phyloP scores from a whole-genome alignment of 305 asterid species.

The Fraxinus nigra region DNA sequence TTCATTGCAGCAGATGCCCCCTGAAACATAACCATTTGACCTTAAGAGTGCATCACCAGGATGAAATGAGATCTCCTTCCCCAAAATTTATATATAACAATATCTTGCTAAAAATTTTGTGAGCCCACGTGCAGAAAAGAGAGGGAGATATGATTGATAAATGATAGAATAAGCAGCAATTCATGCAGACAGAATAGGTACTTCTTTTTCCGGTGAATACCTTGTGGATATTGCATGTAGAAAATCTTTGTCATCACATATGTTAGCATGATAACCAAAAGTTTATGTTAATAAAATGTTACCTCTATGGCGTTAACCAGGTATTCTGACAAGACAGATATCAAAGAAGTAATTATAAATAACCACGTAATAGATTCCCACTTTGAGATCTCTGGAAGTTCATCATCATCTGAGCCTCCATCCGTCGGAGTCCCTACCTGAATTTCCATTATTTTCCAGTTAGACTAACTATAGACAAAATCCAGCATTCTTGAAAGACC shows the following conservation, averaged over 20 bases:
- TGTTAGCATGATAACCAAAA: neutral
- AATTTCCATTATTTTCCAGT: slow-evolving; percentile 13
- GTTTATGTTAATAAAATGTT: neutral
- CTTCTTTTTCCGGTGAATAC: neutral
- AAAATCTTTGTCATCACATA: neutral
- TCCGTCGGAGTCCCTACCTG: slow-evolving; percentile 48
- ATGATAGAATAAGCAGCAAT: neutral
- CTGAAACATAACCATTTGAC: slow-evolving; percentile 36
- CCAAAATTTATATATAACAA: neutral
- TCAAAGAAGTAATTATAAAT: slow-evolving; percentile 49
- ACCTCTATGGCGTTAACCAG: slow-evolving; percentile 78
- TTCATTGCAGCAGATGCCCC: slow-evolving; percentile 74
- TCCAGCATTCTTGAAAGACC: neutral
- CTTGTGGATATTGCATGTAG: neutral
- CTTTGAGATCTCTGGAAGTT: slow-evolving; percentile 55
- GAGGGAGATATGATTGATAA: neutral
- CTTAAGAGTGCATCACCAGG: neutral
- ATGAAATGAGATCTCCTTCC: neutral
- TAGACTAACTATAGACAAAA: slow-evolving; percentile 7
- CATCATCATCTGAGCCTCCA: slow-evolving; percentile 45
- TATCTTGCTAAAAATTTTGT: neutral
- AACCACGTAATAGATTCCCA: slow-evolving; percentile 74
- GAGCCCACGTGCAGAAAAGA: neutral
- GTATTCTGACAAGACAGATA: slow-evolving; percentile 63
- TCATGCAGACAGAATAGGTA: neutral